Evolutionary conservation across 1,284 basidiomycete genomes (phyloP).

Genomic region (Exobasidium rhododendri): DNA sequence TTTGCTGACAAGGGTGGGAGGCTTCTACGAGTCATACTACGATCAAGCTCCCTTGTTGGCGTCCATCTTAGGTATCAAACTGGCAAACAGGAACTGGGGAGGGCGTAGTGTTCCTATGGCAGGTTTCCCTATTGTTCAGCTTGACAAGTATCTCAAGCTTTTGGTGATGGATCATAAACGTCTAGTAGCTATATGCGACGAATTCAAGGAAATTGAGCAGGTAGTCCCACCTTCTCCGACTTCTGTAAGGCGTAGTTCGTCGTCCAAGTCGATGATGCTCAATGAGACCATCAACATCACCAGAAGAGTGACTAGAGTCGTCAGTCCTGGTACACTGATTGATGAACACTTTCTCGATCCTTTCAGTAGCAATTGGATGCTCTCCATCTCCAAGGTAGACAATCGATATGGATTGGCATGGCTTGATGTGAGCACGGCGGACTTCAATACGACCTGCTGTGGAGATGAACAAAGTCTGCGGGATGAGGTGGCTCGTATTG

Average conservation of each 20-base stretch:
- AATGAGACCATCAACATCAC: conserved; percentile 25
- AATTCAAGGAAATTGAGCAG: conserved; percentile 25
- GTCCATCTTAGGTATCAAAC: conserved; percentile 40
- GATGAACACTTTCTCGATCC: conserved; percentile 53
- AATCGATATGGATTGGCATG: conserved; percentile 43
- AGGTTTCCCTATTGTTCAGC: conserved; percentile 48
- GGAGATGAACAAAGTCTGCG: conserved; percentile 32
- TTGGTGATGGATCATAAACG: conserved; percentile 44
- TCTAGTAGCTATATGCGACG: conserved; percentile 51
- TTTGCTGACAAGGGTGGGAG: conserved; percentile 49
- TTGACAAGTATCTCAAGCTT: conserved; percentile 52
- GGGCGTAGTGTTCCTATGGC: conserved; percentile 48
- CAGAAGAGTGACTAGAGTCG: conserved; percentile 44
- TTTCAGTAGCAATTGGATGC: conserved; percentile 48
- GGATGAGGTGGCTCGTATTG: conserved; percentile 47
- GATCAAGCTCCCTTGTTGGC: conserved; percentile 44
- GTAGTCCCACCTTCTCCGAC: neutral
- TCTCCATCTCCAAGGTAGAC: conserved; percentile 21
- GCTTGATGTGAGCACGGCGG: conserved; percentile 52
- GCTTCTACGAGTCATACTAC: conserved; percentile 55
- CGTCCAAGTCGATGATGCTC: neutral
- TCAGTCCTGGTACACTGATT: conserved; percentile 49
- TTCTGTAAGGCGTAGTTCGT: conserved; percentile 1
- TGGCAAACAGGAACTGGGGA: conserved; percentile 41
- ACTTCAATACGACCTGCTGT: conserved; percentile 39